Conservation (phyloP, 2,329 filamentous ascomycete species). For the Penicillium sp. region DNA sequence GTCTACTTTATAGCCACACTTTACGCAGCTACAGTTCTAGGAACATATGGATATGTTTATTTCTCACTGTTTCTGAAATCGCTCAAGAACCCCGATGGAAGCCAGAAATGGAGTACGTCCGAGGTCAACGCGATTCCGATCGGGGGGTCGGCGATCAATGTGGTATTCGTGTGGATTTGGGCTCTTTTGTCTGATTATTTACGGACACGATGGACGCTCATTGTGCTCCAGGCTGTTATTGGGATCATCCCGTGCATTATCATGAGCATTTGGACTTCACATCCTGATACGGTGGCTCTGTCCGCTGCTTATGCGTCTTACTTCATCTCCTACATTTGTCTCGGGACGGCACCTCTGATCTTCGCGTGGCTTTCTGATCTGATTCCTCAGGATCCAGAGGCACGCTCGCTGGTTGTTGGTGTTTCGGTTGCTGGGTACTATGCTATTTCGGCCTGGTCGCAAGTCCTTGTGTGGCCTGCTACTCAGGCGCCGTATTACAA, state of each 20-base stretch:
- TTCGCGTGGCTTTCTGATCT: slow-evolving; percentile 54
- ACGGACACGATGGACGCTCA: slow-evolving; percentile 51
- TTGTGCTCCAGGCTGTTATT: slow-evolving; percentile 49
- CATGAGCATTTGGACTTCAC: slow-evolving; percentile 55
- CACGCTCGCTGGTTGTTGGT: slow-evolving; percentile 50
- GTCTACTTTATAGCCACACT: slow-evolving; percentile 48
- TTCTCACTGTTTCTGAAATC: slow-evolving; percentile 25
- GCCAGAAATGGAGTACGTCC: slow-evolving; percentile 42
- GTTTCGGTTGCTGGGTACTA: slow-evolving; percentile 52
- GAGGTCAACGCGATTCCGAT: slow-evolving; percentile 53
- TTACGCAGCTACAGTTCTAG: slow-evolving; percentile 48
- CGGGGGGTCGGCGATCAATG: slow-evolving; percentile 49
- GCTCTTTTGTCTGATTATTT: slow-evolving; percentile 52
- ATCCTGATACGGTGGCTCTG: slow-evolving; percentile 44
- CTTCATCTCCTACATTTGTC: slow-evolving; percentile 49
- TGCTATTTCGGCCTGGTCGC: slow-evolving; percentile 52
- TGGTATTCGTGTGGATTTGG: slow-evolving; percentile 55
- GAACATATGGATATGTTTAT: slow-evolving; percentile 45
- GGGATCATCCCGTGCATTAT: slow-evolving; percentile 50
- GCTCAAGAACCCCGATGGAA: slow-evolving; percentile 39
- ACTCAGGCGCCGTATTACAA: slow-evolving; percentile 50
- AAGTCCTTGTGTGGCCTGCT: slow-evolving; percentile 54
- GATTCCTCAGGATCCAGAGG: slow-evolving; percentile 51
- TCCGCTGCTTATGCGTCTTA: slow-evolving; percentile 53
- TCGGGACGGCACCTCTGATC: slow-evolving; percentile 54